phyloP scores from a whole-genome alignment of 2,329 filamentous ascomycete genomes.

The Colletotrichum destructivum region DNA sequence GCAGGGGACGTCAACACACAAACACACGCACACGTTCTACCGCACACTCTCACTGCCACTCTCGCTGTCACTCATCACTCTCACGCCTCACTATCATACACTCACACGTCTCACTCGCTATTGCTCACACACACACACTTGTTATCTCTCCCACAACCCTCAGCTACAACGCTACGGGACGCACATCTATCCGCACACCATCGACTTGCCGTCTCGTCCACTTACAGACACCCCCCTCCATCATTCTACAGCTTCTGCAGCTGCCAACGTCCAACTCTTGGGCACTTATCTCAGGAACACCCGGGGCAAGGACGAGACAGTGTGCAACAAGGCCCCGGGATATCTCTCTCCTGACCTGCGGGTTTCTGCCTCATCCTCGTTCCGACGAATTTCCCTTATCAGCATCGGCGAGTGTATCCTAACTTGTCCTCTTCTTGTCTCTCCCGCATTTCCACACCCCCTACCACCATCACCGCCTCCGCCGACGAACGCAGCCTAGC shows the following conservation, averaged over 20 bases:
- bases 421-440: constrained; percentile 1
- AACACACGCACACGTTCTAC: neutral
- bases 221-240: constrained; percentile 29
- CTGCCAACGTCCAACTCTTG: constrained; percentile 32
- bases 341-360: constrained; percentile 17
- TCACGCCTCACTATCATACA: constrained; percentile 11
- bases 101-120: constrained; percentile 14
- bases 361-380: constrained; percentile 9
- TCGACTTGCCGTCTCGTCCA: constrained; percentile 18
- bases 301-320: constrained; percentile 25
- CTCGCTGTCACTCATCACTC: constrained; percentile 2
- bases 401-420: constrained; percentile 11
- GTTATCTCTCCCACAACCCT: constrained; percentile 25
- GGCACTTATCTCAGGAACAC: constrained; percentile 40
- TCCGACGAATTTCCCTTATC: constrained; percentile 35
- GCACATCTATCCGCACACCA: constrained; percentile 33
- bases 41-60: neutral
- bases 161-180: constrained; percentile 7
- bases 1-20: constrained; percentile 28
- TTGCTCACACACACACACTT: constrained; percentile 10
- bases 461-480: constrained; percentile 34
- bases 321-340: constrained; percentile 32
- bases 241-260: constrained; percentile 36
- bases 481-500: constrained; percentile 40
- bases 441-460: constrained; percentile 21